Base-by-base conservation (phyloP, 2,329 filamentous ascomycete species). In the Aspergillus fijiensis region DNA sequence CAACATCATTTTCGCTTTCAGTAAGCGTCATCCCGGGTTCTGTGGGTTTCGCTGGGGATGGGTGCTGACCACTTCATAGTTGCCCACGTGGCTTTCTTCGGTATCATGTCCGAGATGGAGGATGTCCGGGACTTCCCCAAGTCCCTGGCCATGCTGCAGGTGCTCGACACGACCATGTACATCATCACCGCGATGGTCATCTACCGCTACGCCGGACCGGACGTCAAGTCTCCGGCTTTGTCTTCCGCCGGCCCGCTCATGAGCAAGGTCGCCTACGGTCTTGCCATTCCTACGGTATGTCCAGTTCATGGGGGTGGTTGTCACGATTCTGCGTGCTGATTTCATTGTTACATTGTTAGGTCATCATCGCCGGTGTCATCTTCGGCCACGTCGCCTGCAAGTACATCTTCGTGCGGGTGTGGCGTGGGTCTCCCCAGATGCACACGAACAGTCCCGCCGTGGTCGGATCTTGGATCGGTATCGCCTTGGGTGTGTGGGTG, bases 1-100 rank as follows among this genome's bases (percentile, higher is more conserved):
- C 67, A 90, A 90, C 76, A 90, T 91, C 60, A 80, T 89, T 59
- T 86, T 91, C 60, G 88, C 89, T 58, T 91, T 88, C 76, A 80
- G 85, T 72, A 67, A 19, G 68, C 9, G 1, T 2, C 10, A 6
- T 3, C 16, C 16, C 1, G 1, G 33, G 9, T 5, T 7, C 14
- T 12, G 3, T 10, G 5, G 33, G 7, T 29, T 29, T 9, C 27
- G 7, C 0, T 29, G 10, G 23, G 9, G 4, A 25, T 51, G 16
- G 53, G 58, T 21, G 52, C 55, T 47, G 21, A 47, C 27, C 21
- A 33, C 14, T 10, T 10, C 27, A 2, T 47, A 72, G 70, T 72
- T 73, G 86, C 85, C 25, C 86, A 89, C 67, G 83, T 87, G 25
- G 86, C 85, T 63, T 90, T 89, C 76, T 89, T 89, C 71, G 81